Percentiles rank a stretch among this genome's conserved stretches.
phyloP scores from a whole-genome alignment of 345 rosid species.

The Salix suchowensis region DNA sequence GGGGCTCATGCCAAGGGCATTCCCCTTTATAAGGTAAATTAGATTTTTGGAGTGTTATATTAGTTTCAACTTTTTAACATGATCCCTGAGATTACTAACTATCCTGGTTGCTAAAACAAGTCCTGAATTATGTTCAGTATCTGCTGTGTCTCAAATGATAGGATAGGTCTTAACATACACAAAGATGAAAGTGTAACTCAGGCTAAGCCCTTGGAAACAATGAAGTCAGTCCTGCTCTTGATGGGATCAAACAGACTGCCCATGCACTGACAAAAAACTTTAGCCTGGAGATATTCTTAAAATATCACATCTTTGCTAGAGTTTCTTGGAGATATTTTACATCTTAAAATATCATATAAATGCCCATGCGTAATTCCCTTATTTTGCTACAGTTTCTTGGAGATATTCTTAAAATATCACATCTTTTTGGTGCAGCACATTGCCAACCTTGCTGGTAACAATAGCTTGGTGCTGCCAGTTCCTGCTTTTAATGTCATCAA shows the following conservation, averaged over 20 bases:
- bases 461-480: constrained; percentile 56
- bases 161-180: no score
- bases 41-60: background rate
- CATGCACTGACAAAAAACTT: background rate
- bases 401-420: background rate
- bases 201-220: no score
- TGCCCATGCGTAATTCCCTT: background rate
- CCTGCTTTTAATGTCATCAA: constrained; percentile 71
- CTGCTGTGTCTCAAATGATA: no score
- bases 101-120: background rate
- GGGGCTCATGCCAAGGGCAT: constrained; percentile 63
- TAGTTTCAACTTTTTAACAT: background rate
- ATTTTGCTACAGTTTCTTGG: background rate
- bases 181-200: no score
- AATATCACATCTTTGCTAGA: no score
- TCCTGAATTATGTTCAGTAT: no score
- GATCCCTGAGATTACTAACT: background rate
- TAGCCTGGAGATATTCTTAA: no score
- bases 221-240: no score
- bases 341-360: background rate
- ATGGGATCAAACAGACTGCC: background rate
- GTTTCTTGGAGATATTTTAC: no score
- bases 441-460: constrained; percentile 68
- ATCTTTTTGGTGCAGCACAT: constrained; percentile 44
- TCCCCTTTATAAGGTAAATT: constrained; percentile 57